Conservation (phyloP, 2,329 filamentous ascomycete genomes). For the Didymella pomorum region DNA sequence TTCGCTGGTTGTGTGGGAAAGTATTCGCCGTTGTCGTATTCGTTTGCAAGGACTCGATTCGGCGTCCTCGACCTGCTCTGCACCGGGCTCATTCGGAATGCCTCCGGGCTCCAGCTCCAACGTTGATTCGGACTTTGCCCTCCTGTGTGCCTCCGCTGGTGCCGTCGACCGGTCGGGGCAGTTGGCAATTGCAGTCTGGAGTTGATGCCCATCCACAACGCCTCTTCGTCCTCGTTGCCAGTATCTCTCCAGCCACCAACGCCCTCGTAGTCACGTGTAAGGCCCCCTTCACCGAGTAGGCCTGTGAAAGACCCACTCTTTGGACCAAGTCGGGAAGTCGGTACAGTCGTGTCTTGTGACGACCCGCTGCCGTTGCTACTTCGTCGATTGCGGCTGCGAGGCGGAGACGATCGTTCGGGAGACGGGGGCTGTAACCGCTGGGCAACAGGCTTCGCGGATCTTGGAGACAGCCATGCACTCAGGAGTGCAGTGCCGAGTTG, state of each 20-base stretch:
- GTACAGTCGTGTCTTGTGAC: conserved; percentile 32
- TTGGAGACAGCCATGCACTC: conserved; percentile 47
- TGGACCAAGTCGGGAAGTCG: conserved; percentile 28
- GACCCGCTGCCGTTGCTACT: conserved; percentile 32
- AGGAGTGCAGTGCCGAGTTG: conserved; percentile 53
- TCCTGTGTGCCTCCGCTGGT: conserved; percentile 45
- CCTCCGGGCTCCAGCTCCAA: conserved; percentile 45
- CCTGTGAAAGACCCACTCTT: conserved; percentile 48
- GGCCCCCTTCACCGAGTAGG: conserved; percentile 43
- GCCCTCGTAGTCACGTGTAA: conserved; percentile 54
- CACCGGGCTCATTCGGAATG: conserved; percentile 49
- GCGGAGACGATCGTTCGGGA: conserved; percentile 35
- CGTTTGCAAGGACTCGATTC: conserved; percentile 26
- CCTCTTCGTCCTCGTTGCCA: conserved; percentile 53
- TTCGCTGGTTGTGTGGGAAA: conserved; percentile 35
- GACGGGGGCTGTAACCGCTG: conserved; percentile 13
- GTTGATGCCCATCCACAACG: conserved; percentile 56
- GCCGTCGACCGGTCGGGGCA: conserved; percentile 37
- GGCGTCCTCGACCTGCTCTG: conserved; percentile 50
- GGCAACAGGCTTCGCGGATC: conserved; percentile 25
- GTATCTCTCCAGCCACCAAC: conserved; percentile 53
- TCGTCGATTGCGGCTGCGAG: conserved; percentile 35
- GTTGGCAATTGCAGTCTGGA: conserved; percentile 52
- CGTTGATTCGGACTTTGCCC: conserved; percentile 39
- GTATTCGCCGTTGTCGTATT: conserved; percentile 32